phyloP scores from a whole-genome alignment of 2,329 filamentous ascomycete genomes.

The Coleophoma crateriformis region DNA sequence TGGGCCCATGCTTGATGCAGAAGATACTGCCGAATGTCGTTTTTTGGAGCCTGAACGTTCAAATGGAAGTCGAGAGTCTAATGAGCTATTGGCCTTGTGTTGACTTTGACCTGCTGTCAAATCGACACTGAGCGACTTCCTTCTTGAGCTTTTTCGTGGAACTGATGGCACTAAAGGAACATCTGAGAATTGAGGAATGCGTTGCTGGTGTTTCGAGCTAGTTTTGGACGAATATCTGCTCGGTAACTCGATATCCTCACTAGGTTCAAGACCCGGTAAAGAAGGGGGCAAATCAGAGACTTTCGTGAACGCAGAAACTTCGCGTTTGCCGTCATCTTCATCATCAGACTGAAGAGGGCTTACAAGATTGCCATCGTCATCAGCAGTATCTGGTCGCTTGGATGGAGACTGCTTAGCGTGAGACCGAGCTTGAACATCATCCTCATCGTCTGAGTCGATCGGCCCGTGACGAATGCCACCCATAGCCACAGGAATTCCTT shows the following conservation, averaged over 20 bases:
- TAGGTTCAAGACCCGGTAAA: constrained; percentile 52
- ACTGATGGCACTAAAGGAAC: constrained; percentile 45
- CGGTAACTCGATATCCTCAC: constrained; percentile 38
- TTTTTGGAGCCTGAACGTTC: constrained; percentile 49
- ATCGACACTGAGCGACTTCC: constrained; percentile 29
- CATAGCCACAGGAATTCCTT: constrained; percentile 56
- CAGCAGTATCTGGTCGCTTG: constrained; percentile 20
- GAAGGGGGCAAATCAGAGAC: constrained; percentile 47
- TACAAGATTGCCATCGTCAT: constrained; percentile 12
- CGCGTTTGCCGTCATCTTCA: constrained; percentile 41
- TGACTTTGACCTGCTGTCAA: constrained; percentile 7
- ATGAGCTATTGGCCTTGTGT: constrained; percentile 12
- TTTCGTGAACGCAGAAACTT: constrained; percentile 33
- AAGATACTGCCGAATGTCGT: constrained; percentile 43
- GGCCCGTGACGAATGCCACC: constrained; percentile 40
- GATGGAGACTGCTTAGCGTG: background rate
- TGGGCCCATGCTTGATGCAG: constrained; percentile 43
- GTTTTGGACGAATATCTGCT: constrained; percentile 57
- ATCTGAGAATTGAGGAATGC: constrained; percentile 7
- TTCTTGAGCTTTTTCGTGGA: constrained; percentile 69
- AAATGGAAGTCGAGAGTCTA: constrained; percentile 43
- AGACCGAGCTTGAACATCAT: constrained; percentile 22
- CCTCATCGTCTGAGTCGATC: constrained; percentile 59
- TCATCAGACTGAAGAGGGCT: constrained; percentile 28
- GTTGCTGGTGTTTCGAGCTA: constrained; percentile 31